phyloP scores from a whole-genome alignment of 2,329 filamentous ascomycete species.

The Hypoxylon sp. region DNA sequence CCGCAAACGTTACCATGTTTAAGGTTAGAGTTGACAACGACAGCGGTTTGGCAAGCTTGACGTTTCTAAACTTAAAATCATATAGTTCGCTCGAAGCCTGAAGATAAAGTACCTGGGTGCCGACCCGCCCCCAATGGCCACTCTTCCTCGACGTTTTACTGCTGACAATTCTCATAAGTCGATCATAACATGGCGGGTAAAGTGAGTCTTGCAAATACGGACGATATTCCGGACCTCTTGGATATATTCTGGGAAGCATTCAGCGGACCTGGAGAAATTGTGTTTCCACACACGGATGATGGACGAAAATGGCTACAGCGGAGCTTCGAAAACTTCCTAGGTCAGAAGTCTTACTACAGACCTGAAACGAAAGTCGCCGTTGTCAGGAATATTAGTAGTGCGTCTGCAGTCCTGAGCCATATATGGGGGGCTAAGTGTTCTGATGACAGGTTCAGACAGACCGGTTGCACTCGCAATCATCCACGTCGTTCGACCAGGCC shows the following conservation, averaged over 20 bases:
- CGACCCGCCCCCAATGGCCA: not conserved
- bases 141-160: not conserved
- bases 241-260: constrained; percentile 50
- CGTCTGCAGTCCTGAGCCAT: not conserved
- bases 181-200: constrained; percentile 32
- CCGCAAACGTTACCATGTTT: constrained; percentile 29
- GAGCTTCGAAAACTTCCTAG: constrained; percentile 49
- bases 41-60: constrained; percentile 26
- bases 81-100: not conserved
- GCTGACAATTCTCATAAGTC: not conserved
- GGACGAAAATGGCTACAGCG: constrained; percentile 48
- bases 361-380: constrained; percentile 46
- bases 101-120: constrained; percentile 26
- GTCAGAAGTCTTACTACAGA: constrained; percentile 45
- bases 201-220: constrained; percentile 45
- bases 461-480: constrained; percentile 45
- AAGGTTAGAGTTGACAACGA: constrained; percentile 41
- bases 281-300: constrained; percentile 47
- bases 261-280: constrained; percentile 43
- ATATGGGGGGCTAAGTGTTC: not conserved
- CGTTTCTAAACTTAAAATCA: constrained; percentile 25
- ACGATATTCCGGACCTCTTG: constrained; percentile 47
- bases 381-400: constrained; percentile 46
- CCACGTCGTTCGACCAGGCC: constrained; percentile 47
- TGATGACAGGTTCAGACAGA: constrained; percentile 37